Percentiles rank a stretch among this genome's conserved stretches.
These are phyloP conservation scores for Detonula confervacea DNA, from an alignment of 352 stramenopile genomes.

Conservation along the genomic window DNA sequence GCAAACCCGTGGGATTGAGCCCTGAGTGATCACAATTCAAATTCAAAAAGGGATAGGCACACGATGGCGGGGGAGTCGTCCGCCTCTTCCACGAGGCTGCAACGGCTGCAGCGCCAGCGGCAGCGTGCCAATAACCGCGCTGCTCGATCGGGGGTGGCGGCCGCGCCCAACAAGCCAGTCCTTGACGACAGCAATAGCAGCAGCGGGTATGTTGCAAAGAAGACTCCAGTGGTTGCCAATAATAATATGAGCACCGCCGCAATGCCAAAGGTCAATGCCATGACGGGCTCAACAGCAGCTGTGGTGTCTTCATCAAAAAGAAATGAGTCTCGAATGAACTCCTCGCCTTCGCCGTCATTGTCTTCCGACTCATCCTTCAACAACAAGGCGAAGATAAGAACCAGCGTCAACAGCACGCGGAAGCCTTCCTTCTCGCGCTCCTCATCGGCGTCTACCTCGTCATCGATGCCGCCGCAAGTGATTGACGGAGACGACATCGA, in stretches of 20 bases:
- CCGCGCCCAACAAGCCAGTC: background rate
- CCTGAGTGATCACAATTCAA: no score
- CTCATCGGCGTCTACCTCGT: no score
- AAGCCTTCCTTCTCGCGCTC: background rate
- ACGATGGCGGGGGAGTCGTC: background rate
- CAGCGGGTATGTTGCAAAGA: background rate
- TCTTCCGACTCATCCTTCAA: background rate
- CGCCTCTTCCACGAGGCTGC: background rate
- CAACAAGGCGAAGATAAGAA: background rate
- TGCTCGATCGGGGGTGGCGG: background rate
- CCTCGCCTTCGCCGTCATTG: background rate
- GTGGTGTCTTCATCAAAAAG: background rate
- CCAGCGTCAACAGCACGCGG: background rate
- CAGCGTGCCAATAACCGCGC: background rate
- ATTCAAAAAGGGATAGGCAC: no score
- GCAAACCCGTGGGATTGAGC: no score
- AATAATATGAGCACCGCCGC: background rate
- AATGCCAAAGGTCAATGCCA: background rate
- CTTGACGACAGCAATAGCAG: background rate
- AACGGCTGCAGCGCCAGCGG: constrained; percentile 15
- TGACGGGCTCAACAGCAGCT: background rate
- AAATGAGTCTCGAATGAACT: no score
- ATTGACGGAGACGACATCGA: no score
- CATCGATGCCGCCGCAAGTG: no score
- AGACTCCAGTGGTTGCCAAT: background rate